Base-by-base conservation (phyloP, 495 filamentous ascomycete species). In the Astrothelium subdiscretum region DNA sequence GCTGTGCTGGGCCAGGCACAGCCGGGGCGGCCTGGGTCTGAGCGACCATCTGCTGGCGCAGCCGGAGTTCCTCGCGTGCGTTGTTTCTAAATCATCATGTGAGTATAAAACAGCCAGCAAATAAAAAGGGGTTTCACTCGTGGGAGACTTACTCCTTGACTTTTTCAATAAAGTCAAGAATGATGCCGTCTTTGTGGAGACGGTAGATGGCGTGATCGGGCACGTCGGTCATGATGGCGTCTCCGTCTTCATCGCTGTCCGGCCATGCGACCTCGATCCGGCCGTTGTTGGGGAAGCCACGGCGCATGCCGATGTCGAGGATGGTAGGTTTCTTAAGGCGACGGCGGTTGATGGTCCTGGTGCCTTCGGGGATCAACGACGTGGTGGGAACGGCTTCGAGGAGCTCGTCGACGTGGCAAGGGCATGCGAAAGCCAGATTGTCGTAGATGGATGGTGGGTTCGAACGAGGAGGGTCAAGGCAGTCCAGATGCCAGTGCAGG, bases 401-500 rank as follows among this genome's bases (percentile, higher is more conserved):
- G 35, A 84, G 81, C 42, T 84, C 78, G 52, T 90, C 87, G 35
- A 87, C 79, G 72, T 98, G 94, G 69, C 85, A 85, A 63, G 94
- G 92, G 68, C 94, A 98, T 77, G 84, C 86, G 91, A 91, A 98
- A 31, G 83, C 87, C 59, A 83, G 78, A 52, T 84, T 78, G 4
- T 77, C 62, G 63, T 72, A 80, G 69, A 75, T 74, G 58, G 78
- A 74, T 3, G 92, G 92, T 15, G 89, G 88, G 57, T 84, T 81
- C 31, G 91, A 85, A 70, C 92, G 70, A 31, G 95, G 95, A 2
- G 90, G 89, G 70, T 91, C 84, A 18, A 94, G 75, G 73, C 94
- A 98, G 74, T 97, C 92, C 18, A 97, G 76, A 75, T 98, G 94
- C 84, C 91, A 98, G 35, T 81, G 80, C 26, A 87, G 77, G 2